phyloP scores from a whole-genome alignment of 1,284 basidiomycete genomes.

The Pseudozyma tsukubaensis region DNA sequence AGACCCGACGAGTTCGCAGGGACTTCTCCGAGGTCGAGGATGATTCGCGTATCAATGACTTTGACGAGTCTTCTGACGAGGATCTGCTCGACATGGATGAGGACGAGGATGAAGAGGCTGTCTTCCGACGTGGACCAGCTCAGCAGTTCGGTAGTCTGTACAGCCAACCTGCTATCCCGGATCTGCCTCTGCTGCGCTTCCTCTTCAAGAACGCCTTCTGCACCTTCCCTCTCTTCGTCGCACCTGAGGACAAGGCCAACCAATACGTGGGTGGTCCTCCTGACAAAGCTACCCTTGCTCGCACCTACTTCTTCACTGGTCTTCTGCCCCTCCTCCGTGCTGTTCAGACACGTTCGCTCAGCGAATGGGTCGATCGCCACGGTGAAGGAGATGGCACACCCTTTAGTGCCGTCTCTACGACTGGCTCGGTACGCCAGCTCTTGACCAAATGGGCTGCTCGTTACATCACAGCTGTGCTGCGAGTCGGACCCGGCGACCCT shows the following conservation, averaged over 20 bases:
- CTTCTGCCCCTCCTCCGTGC: conserved; percentile 60
- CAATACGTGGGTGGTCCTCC: conserved; percentile 48
- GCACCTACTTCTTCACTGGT: conserved; percentile 54
- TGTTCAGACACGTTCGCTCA: conserved; percentile 59
- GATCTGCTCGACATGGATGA: conserved; percentile 46
- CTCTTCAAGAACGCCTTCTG: conserved; percentile 62
- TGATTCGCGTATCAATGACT: conserved; percentile 60
- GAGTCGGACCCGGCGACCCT: conserved; percentile 54
- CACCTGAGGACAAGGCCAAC: conserved; percentile 49
- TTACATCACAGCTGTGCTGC: conserved; percentile 59
- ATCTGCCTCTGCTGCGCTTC: conserved; percentile 62
- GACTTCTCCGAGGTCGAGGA: conserved; percentile 42
- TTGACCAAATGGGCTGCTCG: conserved; percentile 54
- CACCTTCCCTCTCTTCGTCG: conserved; percentile 64
- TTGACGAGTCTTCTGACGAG: conserved; percentile 53
- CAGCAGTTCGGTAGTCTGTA: conserved; percentile 48
- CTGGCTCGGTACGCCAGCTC: conserved; percentile 33
- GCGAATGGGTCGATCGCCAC: conserved; percentile 58
- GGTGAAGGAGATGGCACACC: conserved; percentile 63
- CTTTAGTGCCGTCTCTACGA: conserved; percentile 53
- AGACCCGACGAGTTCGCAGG: conserved; percentile 16
- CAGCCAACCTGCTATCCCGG: conserved; percentile 37
- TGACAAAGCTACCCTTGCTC: conserved; percentile 57
- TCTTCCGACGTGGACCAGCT: conserved; percentile 51
- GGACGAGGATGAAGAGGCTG: conserved; percentile 60